These are phyloP conservation scores for Tripidium arundinaceum DNA, from an alignment of 202 grass and related monocot species.

Conservation along the genomic window DNA sequence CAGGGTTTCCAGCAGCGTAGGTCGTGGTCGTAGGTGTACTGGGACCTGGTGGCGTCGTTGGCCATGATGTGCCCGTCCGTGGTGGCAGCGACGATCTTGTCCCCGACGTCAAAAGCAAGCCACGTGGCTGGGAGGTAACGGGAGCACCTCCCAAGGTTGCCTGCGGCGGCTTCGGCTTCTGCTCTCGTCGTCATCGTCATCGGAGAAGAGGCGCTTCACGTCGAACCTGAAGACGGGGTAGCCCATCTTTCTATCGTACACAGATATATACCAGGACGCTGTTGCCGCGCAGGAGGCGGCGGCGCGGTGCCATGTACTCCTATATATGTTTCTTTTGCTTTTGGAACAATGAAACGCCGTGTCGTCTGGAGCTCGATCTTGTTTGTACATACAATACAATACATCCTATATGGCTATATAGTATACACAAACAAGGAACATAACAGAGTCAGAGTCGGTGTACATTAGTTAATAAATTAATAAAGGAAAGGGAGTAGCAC, in stretches of 20 bases:
- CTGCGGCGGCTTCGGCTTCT: too few relatives aligned
- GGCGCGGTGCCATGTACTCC: not conserved
- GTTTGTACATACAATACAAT: too few relatives aligned
- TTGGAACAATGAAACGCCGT: too few relatives aligned
- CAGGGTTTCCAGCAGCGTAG: not conserved
- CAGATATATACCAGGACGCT: not conserved
- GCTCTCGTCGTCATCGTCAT: too few relatives aligned
- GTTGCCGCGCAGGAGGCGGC: too few relatives aligned
- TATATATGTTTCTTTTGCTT: too few relatives aligned
- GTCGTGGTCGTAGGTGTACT: not conserved
- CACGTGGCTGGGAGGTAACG: not conserved
- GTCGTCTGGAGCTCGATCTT: too few relatives aligned
- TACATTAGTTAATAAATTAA: too few relatives aligned
- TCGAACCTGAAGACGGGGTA: not conserved
- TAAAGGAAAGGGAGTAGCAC: too few relatives aligned
- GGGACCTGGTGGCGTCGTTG: not conserved
- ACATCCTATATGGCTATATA: too few relatives aligned
- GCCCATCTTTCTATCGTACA: not conserved
- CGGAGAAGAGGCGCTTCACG: not conserved
- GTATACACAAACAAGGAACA: too few relatives aligned
- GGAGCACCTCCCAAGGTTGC: not conserved
- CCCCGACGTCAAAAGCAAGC: not conserved
- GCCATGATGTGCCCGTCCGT: not conserved
- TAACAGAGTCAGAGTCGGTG: too few relatives aligned
- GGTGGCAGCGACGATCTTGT: not conserved